Evolutionary conservation across 2,329 filamentous ascomycete species (phyloP).

Genomic region (Botrytis paeoniae): DNA sequence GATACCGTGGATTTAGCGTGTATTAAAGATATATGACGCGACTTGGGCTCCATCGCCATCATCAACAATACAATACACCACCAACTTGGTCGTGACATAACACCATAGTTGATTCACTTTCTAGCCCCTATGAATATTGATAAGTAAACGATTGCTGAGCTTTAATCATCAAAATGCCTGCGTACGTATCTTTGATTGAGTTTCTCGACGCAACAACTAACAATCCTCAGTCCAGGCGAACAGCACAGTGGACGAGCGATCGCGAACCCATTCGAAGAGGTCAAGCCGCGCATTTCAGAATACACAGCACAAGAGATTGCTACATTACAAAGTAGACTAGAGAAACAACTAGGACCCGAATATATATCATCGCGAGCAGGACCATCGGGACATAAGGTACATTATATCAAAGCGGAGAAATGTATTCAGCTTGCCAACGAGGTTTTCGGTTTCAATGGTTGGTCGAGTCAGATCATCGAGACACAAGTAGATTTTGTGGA

Average conservation of each 20-base stretch:
- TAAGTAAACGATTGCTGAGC: constrained; percentile 13
- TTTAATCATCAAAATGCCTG: constrained; percentile 42
- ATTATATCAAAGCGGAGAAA: constrained; percentile 95
- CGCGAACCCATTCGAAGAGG: constrained; percentile 79
- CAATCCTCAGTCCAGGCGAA: constrained; percentile 58
- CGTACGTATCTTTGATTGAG: constrained; percentile 39
- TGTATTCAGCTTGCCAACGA: constrained; percentile 93
- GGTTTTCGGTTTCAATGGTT: constrained; percentile 95
- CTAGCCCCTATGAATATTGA: neutral
- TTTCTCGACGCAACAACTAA: constrained; percentile 19
- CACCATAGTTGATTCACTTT: neutral
- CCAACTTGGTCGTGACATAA: neutral
- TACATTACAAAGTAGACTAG: constrained; percentile 78
- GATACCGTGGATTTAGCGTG: constrained; percentile 19
- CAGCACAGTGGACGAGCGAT: constrained; percentile 55
- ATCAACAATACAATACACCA: neutral
- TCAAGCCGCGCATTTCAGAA: constrained; percentile 63
- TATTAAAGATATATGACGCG: constrained; percentile 11
- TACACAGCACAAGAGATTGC: constrained; percentile 92
- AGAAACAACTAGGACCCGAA: constrained; percentile 93
- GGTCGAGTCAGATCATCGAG: constrained; percentile 94
- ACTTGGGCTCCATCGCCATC: neutral
- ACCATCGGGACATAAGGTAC: constrained; percentile 79
- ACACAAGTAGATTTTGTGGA: constrained; percentile 95
- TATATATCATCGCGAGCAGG: constrained; percentile 87